Evolutionary conservation across 441 rosid species (phyloP).

Genomic region (Isatis lusitanica): DNA sequence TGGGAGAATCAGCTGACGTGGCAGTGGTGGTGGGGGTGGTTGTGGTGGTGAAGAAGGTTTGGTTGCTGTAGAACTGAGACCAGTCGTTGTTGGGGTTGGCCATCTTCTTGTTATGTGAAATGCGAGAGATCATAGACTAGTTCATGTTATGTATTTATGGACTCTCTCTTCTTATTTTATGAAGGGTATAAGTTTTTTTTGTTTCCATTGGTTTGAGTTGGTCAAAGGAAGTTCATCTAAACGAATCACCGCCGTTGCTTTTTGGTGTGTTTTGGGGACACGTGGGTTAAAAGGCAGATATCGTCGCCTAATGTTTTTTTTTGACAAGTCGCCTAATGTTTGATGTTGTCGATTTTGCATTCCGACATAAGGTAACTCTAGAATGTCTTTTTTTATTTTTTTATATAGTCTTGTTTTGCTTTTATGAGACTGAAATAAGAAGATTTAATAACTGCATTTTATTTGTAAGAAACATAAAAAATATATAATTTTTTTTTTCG

Average conservation of each 20-base stretch:
- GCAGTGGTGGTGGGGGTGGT: slow-evolving; percentile 26
- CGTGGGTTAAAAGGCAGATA: neutral
- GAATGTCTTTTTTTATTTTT: no score
- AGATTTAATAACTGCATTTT: no score
- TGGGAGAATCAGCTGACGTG: slow-evolving; percentile 29
- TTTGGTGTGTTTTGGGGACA: slow-evolving; percentile 1
- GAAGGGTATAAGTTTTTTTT: neutral
- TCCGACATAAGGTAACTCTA: neutral
- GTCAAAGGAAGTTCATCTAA: slow-evolving; percentile 36
- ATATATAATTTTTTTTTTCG: no score
- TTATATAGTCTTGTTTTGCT: no score
- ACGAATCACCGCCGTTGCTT: slow-evolving; percentile 29
- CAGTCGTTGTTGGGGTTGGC: slow-evolving; percentile 39
- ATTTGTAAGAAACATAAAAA: no score
- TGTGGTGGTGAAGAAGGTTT: slow-evolving; percentile 30
- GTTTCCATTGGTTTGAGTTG: neutral
- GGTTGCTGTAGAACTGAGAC: slow-evolving; percentile 37
- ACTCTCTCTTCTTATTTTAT: neutral
- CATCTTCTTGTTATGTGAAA: slow-evolving; percentile 31
- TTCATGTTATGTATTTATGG: slow-evolving; percentile 32
- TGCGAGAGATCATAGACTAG: slow-evolving; percentile 9
- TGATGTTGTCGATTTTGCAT: slow-evolving; percentile 14
- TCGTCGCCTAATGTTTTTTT: slow-evolving; percentile 20
- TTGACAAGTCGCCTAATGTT: neutral
- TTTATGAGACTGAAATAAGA: no score